Base-by-base conservation (phyloP, 306 rosid species). In the Medicago arabica region DNA sequence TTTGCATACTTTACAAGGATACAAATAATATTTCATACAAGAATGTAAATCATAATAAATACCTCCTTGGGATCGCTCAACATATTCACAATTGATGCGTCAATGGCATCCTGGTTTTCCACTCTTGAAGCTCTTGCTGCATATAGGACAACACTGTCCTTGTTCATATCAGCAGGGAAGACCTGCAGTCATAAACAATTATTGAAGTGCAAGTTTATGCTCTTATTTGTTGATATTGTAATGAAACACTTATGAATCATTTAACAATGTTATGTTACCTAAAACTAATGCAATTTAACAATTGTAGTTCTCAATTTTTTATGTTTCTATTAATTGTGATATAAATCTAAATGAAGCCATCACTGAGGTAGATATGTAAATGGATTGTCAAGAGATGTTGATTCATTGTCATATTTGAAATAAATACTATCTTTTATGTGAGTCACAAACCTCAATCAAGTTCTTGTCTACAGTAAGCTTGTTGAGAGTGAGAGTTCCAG, bases 401-500 rank as follows among this genome's bases (percentile, higher is more conserved):
- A 17, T 53, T 53, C 73, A 39, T 73, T 4, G 49, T 41, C 55
- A 59, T 1, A 25, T 58, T 60, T 6, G 61, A 7, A 46, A 23
- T 44, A 36, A 6, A n/a, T 25, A 25, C 28, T 25, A 25, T 25
- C 8, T 16, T 65, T 72, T 31, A 23, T 28, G 31, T 28, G 38
- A 65, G 40, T 28, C 39, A 80, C 75, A 67, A 8, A 90, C 98
- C 97, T 93, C 98, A 78, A 93, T 88, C 60, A 93, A 69, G 80
- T 8, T 71, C 78, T 84, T 93, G 89, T 93, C 97, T 2, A 93
- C 98, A 2, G 88, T 81, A 49, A 93, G 97, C 83, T 93, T 93
- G 89, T 93, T 93, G 61, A 91, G 98, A 15, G 98, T 93, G 71
- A 93, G 98, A 65, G 98, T 93, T 78, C 98, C 98, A 7, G 98